These are phyloP conservation scores for Ogataea siamensis DNA, from an alignment of 805 yeast genomes.

Conservation along the genomic window DNA sequence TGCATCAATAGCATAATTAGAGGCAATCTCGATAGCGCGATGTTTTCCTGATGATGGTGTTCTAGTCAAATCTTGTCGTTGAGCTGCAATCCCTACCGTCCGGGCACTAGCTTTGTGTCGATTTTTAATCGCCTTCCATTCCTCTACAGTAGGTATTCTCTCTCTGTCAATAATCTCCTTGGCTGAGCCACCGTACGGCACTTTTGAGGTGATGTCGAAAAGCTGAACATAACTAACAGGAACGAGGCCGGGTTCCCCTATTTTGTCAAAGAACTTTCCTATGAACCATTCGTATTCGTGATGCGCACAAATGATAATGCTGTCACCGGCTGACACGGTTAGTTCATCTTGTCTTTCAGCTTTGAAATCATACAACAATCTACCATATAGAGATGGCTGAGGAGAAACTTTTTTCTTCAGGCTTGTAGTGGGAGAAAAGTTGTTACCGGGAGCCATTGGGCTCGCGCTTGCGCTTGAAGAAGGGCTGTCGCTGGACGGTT, in stretches of 20 bases:
- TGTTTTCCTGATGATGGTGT: slow-evolving; percentile 17
- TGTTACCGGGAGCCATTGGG: slow-evolving; percentile 13
- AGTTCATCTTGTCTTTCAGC: slow-evolving; percentile 87
- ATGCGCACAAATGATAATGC: slow-evolving; percentile 91
- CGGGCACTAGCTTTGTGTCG: slow-evolving; percentile 86
- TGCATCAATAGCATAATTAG: slow-evolving; percentile 50
- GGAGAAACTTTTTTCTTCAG: slow-evolving; percentile 19
- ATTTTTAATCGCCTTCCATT: slow-evolving; percentile 91
- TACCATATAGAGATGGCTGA: slow-evolving; percentile 61
- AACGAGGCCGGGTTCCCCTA: slow-evolving; percentile 96
- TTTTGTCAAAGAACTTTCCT: slow-evolving; percentile 90
- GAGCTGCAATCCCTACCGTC: slow-evolving; percentile 29
- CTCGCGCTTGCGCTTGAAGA: slow-evolving; percentile 22
- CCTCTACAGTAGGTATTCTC: slow-evolving; percentile 86
- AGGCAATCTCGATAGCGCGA: slow-evolving; percentile 11
- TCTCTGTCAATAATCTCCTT: slow-evolving; percentile 56
- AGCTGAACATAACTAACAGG: slow-evolving; percentile 89
- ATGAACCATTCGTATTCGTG: slow-evolving; percentile 97
- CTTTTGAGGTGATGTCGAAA: slow-evolving; percentile 70
- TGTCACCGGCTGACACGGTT: slow-evolving; percentile 80
- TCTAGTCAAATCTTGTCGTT: slow-evolving; percentile 12
- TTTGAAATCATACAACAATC: slow-evolving; percentile 78
- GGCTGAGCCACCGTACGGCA: slow-evolving; percentile 48
- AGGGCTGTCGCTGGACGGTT: slow-evolving; percentile 33
- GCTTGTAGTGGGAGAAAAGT: slow-evolving; percentile 35